Conservation (phyloP, 1,139 yeast genomes). For the Nakaseomyces sp. region DNA sequence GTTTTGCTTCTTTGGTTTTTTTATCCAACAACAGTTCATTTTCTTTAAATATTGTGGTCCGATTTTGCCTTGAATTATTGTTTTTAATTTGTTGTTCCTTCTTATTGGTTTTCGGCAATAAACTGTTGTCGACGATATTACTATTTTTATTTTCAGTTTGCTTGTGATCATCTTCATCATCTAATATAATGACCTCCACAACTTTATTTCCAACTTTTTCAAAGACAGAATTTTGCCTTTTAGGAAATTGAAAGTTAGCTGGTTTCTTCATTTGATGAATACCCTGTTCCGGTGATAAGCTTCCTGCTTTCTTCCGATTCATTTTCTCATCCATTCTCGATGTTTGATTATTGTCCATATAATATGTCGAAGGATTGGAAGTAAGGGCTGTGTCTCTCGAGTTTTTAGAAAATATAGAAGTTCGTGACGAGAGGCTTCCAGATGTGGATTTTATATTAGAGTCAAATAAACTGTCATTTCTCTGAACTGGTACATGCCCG, state of each 20-base stretch:
- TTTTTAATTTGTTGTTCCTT: not conserved
- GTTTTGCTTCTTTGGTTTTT: slow-evolving; percentile 3
- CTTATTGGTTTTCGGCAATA: too few species aligned
- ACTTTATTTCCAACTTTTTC: slow-evolving; percentile 19
- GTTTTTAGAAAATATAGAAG: slow-evolving; percentile 3
- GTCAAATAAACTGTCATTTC: not conserved
- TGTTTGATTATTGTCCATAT: not conserved
- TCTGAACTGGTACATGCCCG: not conserved
- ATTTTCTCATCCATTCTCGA: not conserved
- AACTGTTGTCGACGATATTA: too few species aligned
- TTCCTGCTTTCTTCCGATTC: not conserved
- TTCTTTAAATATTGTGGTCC: not conserved
- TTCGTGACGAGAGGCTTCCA: slow-evolving; percentile 1
- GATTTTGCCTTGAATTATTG: not conserved
- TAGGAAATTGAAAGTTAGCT: not conserved
- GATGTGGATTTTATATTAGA: not conserved
- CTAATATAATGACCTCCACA: slow-evolving; percentile 24
- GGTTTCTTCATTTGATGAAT: not conserved
- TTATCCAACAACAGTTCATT: not conserved
- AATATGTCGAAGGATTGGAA: slow-evolving; percentile 1
- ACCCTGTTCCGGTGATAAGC: not conserved
- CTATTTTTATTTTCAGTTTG: not conserved
- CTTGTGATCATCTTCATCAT: slow-evolving; percentile 14
- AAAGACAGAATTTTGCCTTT: slow-evolving; percentile 7
- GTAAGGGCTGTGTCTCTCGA: slow-evolving; percentile 3